phyloP scores from a whole-genome alignment of 495 filamentous ascomycete genomes.

The Xylaria longipes region DNA sequence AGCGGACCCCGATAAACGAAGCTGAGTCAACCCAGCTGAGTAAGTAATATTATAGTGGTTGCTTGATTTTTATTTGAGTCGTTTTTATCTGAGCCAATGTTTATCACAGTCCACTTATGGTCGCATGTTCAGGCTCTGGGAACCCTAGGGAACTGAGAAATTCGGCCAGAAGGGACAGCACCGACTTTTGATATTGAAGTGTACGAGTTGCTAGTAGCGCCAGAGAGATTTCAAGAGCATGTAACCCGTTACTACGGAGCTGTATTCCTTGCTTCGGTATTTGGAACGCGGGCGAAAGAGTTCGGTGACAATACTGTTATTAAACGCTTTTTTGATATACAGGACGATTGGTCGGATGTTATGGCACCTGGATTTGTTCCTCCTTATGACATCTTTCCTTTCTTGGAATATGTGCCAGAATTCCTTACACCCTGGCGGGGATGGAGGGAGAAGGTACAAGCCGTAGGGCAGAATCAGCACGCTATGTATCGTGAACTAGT shows the following conservation, averaged over 20 bases:
- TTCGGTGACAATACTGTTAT: slow-evolving; percentile 12
- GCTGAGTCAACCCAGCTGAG: slow-evolving; percentile 34
- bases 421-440: slow-evolving; percentile 25
- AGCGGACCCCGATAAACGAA: slow-evolving; percentile 37
- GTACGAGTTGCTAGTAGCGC: slow-evolving; percentile 28
- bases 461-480: slow-evolving; percentile 16
- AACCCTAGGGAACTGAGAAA: neutral
- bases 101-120: neutral
- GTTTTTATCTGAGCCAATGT: neutral
- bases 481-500: slow-evolving; percentile 26
- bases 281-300: slow-evolving; percentile 21
- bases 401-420: slow-evolving; percentile 21
- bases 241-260: slow-evolving; percentile 35
- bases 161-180: neutral
- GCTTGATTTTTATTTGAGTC: neutral
- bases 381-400: slow-evolving; percentile 24
- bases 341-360: slow-evolving; percentile 28
- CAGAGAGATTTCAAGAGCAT: slow-evolving; percentile 30
- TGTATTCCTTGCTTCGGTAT: slow-evolving; percentile 34
- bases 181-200: slow-evolving; percentile 12
- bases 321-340: slow-evolving; percentile 25
- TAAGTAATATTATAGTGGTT: neutral
- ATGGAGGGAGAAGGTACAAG: slow-evolving; percentile 14
- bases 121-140: neutral
- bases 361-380: slow-evolving; percentile 54